Evolutionary conservation across 2,329 filamentous ascomycete species (phyloP).

Genomic region (Achaetomium macrosporum): DNA sequence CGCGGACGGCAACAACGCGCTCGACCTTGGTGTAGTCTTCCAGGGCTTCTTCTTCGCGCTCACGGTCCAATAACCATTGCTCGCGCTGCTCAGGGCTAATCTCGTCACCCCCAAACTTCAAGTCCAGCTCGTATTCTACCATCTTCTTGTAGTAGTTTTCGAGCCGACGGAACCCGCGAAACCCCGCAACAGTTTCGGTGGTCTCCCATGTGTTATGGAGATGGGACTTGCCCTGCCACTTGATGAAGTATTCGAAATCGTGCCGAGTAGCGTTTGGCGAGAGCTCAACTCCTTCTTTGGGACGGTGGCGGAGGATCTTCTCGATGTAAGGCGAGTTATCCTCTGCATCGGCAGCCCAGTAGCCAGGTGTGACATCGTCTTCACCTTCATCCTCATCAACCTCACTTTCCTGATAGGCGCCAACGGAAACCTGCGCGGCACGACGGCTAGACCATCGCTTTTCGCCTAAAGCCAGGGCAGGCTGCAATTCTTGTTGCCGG

Average conservation of each 20-base stretch:
- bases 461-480: constrained; percentile 22
- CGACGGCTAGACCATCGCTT: constrained; percentile 29
- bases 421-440: constrained; percentile 27
- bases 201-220: constrained; percentile 95
- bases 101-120: constrained; percentile 67
- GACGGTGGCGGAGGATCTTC: constrained; percentile 78
- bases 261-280: constrained; percentile 54
- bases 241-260: constrained; percentile 88
- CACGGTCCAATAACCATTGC: constrained; percentile 91
- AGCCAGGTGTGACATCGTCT: constrained; percentile 59
- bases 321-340: constrained; percentile 84
- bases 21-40: constrained; percentile 91
- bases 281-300: constrained; percentile 61
- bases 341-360: constrained; percentile 64
- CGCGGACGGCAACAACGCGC: constrained; percentile 77
- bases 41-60: constrained; percentile 81
- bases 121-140: constrained; percentile 71
- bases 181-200: constrained; percentile 65
- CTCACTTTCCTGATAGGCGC: constrained; percentile 58
- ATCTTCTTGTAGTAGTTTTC: constrained; percentile 92
- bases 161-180: constrained; percentile 78
- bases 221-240: constrained; percentile 95
- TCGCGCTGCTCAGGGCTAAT: constrained; percentile 80
- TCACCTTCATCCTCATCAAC: constrained; percentile 57
- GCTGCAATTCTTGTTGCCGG: constrained; percentile 27